Percentiles rank a stretch among this genome's conserved stretches.
phyloP scores from a whole-genome alignment of 2,329 filamentous ascomycete genomes.

The Sordariomycetes sp. region DNA sequence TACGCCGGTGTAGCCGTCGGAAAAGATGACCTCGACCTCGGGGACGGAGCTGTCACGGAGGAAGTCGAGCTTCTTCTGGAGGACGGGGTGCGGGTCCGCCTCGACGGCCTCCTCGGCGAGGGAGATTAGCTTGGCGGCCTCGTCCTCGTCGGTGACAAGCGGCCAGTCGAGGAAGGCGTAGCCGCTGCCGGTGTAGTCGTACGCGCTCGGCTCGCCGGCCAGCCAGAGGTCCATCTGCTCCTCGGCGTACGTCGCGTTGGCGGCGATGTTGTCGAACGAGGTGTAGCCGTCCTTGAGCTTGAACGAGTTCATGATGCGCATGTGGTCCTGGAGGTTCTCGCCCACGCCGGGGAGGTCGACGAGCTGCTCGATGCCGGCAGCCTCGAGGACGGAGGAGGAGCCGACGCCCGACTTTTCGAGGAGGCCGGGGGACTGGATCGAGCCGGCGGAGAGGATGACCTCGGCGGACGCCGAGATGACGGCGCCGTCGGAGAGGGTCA shows the following conservation, averaged over 20 bases:
- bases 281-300: constrained; percentile 21
- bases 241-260: constrained; percentile 12
- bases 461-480: constrained; percentile 24
- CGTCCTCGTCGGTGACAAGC: constrained; percentile 18
- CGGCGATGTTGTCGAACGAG: constrained; percentile 14
- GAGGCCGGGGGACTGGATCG: constrained; percentile 12
- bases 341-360: constrained; percentile 29
- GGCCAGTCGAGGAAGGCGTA: constrained; percentile 28
- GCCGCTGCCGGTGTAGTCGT: constrained; percentile 23
- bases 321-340: constrained; percentile 34
- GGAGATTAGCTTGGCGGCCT: constrained; percentile 11
- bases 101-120: constrained; percentile 20
- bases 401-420: constrained; percentile 21
- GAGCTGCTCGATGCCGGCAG: constrained; percentile 22
- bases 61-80: constrained; percentile 24
- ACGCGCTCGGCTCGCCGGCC: constrained; percentile 16
- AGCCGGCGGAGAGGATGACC: constrained; percentile 10
- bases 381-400: constrained; percentile 16
- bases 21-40: constrained; percentile 15
- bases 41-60: constrained; percentile 15
- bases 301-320: constrained; percentile 12
- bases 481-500: constrained; percentile 22
- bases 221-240: constrained; percentile 2
- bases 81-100: constrained; percentile 21
- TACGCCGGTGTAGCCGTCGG: constrained; percentile 15